Percentiles rank a stretch among this genome's conserved stretches.
Evolutionary conservation across 2,329 filamentous ascomycete species (phyloP).

Genomic region (Orbilia javanica): DNA sequence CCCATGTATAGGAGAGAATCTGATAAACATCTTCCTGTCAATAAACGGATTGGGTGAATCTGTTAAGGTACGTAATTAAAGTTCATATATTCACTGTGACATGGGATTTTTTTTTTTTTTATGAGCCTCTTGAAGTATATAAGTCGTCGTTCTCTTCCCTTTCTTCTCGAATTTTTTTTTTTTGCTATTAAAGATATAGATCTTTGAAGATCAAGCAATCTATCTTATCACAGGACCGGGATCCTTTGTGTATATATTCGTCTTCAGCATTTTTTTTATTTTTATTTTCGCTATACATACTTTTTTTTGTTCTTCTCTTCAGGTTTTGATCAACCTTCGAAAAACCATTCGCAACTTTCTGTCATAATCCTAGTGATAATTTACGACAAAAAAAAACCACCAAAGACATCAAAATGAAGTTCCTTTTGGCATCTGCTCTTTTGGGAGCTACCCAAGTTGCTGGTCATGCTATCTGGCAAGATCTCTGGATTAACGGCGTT

Average conservation of each 20-base stretch:
- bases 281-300: background rate
- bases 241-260: constrained; percentile 35
- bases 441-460: constrained; percentile 64
- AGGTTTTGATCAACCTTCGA: constrained; percentile 43
- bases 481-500: constrained; percentile 68
- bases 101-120: too few species aligned
- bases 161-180: background rate
- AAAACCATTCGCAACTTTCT: background rate
- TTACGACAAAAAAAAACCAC: background rate
- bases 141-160: constrained; percentile 29
- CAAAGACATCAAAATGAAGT: constrained; percentile 50
- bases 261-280: background rate
- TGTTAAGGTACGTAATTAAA: background rate
- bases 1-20: background rate
- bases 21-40: background rate
- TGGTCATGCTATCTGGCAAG: constrained; percentile 70
- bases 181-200: background rate
- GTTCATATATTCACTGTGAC: too few species aligned
- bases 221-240: constrained; percentile 8
- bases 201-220: constrained; percentile 23
- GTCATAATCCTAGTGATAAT: constrained; percentile 44
- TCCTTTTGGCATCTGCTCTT: constrained; percentile 42
- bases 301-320: background rate
- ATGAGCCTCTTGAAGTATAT: constrained; percentile 28
- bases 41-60: too few species aligned